phyloP scores from a whole-genome alignment of 495 filamentous ascomycete genomes.

The Penicillium fimorum region DNA sequence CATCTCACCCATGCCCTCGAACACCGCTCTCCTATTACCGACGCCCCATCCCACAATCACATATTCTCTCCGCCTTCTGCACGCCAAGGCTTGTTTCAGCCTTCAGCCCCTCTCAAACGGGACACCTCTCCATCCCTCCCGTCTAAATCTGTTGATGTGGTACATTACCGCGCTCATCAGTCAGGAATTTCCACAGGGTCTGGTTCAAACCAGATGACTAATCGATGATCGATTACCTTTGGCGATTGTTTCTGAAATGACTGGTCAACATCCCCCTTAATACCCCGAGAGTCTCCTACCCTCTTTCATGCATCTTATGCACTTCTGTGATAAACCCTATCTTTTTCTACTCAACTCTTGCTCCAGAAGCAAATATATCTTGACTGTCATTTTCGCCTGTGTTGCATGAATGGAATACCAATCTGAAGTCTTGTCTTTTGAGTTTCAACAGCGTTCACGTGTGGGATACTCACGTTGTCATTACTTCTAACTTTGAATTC shows the following conservation, averaged over 20 bases:
- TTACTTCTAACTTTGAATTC: conserved; percentile 11
- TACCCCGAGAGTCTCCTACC: conserved; percentile 3
- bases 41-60: conserved; percentile 29
- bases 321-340: conserved; percentile 4
- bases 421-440: conserved; percentile 5
- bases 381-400: conserved; percentile 14
- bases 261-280: conserved; percentile 6
- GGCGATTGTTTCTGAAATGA: background rate
- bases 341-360: conserved; percentile 7
- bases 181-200: conserved; percentile 29
- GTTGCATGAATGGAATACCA: conserved; percentile 15
- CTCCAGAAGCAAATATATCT: conserved; percentile 17
- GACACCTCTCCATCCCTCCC: conserved; percentile 36
- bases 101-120: conserved; percentile 28
- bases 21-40: conserved; percentile 25
- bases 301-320: conserved; percentile 6
- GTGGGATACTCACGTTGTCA: conserved; percentile 12
- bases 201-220: conserved; percentile 37
- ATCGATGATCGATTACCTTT: conserved; percentile 25
- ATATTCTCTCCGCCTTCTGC: conserved; percentile 40
- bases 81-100: conserved; percentile 39
- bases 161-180: conserved; percentile 35
- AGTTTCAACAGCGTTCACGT: conserved; percentile 18
- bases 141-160: conserved; percentile 34
- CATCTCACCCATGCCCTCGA: conserved; percentile 28